Conservation (phyloP, 2,329 filamentous ascomycete species). For the Coniochaeta sp. region DNA sequence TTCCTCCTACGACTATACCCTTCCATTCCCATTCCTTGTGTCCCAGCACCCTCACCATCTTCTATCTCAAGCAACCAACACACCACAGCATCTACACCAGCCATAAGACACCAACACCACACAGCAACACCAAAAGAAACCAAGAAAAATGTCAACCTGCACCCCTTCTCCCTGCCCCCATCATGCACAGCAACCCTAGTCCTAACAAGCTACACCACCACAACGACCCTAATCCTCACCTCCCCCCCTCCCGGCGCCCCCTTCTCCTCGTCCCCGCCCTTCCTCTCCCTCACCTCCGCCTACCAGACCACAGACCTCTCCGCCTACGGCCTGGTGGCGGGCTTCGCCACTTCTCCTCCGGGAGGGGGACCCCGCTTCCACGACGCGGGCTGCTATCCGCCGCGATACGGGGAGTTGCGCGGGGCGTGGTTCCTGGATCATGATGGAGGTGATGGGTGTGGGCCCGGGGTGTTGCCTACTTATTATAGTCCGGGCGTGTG, state of each 20-base stretch:
- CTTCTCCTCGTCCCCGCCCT: not conserved
- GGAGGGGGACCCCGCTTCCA: not conserved
- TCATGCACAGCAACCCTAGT: not conserved
- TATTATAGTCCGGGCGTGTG: not conserved
- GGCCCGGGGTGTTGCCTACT: not conserved
- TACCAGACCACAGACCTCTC: not conserved
- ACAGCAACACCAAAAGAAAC: not conserved
- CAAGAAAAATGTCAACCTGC: not conserved
- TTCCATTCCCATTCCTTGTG: too few species aligned
- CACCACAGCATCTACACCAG: too few species aligned
- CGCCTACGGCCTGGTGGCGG: not conserved
- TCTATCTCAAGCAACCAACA: too few species aligned
- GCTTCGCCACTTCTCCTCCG: not conserved
- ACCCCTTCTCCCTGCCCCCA: not conserved
- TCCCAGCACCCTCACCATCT: too few species aligned
- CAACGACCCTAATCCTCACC: not conserved
- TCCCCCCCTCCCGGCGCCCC: not conserved
- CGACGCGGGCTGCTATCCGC: not conserved
- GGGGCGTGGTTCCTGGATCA: not conserved
- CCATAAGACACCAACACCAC: not conserved
- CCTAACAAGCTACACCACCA: not conserved
- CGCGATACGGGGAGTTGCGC: not conserved
- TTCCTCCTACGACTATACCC: too few species aligned
- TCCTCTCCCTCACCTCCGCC: not conserved
- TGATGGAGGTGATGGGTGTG: not conserved